Base-by-base conservation (phyloP, 768 basidiomycete species). In the Termitomyces sp. region DNA sequence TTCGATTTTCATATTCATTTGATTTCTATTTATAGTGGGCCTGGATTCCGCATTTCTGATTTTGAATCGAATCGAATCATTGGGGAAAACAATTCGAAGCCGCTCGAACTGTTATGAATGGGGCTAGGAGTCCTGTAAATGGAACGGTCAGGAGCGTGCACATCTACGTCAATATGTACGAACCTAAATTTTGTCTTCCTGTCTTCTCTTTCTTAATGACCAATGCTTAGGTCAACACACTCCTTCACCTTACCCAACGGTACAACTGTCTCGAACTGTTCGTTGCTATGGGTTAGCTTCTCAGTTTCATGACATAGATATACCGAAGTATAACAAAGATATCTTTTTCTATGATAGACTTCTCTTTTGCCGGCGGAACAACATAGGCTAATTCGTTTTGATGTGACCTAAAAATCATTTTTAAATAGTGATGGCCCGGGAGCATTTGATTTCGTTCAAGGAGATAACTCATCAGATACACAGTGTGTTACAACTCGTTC, bases 11-110 rank as follows among this genome's bases (percentile, higher is more conserved):
- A 6, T 1, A 15, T 15, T 2, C 8, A 6, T 15, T 54, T 5
- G 11, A 61, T 43, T 32, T 14, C 9, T 10, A 42, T 32, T 20
- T 37, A 42, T 60, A 88, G 91, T 15, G 91, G 91, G 0, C 91
- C 91, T 0, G 89, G 87, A 29, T 92, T 89, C 80, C 83, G 74
- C 15, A 79, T 81, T 65, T 91, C 88, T 29, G 89, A 90, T 71
- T 92, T 90, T 62, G 85, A 85, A 72, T 91, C 88, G 10, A 91
- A 89, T 69, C 75, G 76, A 64, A 82, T 92, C 57, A 92, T 92
- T 56, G 91, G 86, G 74, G 85, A 63, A 71, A 75, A 11, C 91
- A 92, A 70, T 89, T 88, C 66, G 75, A 85, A 65, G 91, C 86
- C 31, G 88, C 91, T 4, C 80, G 83, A 68, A 77, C 69, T 31